Evolutionary conservation across 169 alveolate species (phyloP), one percentile per base, ranked within the genome.

Genomic region (Pseudocohnilembus persalinus): DNA sequence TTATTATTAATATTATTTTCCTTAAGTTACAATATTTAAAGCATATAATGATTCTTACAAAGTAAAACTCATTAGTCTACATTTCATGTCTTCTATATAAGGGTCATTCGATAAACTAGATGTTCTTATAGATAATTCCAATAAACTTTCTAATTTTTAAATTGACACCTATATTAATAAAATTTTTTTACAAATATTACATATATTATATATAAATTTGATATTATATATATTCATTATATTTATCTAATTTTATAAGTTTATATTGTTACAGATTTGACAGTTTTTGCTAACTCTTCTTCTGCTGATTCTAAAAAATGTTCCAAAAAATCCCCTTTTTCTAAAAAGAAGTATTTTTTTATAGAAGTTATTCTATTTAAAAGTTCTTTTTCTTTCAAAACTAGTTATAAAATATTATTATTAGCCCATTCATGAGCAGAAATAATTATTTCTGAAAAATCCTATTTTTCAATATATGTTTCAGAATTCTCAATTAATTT

Each of bases 51-150:
- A 88, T 88, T 92, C 89, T 76, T 83, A 33, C 74, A 92, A 49
- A 74, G 89, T 88, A 81, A 87, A 90, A 73, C 79, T 76, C 84
- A 90, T 91, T 0, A 92, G 84, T 73, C 90, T 95, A 82, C 94
- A 94, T 20, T 91, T 92, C 84, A 92, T 85, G 85, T 94, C 96
- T 68, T 94, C 94, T 49, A 92, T 88, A 82, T 86, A 90, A 63
- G 90, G 90, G 88, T 91, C 93, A 35, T 88, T 31, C 86, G 90
- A 89, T 0, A 91, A 88, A 64, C 88, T 73, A 0, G 92, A 87
- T 49, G 84, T 79, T 72, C 95, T 65, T 24, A 92, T 68, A n/a
- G 95, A 83, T 80, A 92, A 31, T 63, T 92, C 95, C 1, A 92
- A 84, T 28, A 89, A 82, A 31, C 88, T 73, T 31, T 87, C 90